A percentile compares a stretch with the other conserved stretches of the same genome.
Evolutionary conservation across 345 rosid species (phyloP).

Genomic region (Boechera retrofracta): DNA sequence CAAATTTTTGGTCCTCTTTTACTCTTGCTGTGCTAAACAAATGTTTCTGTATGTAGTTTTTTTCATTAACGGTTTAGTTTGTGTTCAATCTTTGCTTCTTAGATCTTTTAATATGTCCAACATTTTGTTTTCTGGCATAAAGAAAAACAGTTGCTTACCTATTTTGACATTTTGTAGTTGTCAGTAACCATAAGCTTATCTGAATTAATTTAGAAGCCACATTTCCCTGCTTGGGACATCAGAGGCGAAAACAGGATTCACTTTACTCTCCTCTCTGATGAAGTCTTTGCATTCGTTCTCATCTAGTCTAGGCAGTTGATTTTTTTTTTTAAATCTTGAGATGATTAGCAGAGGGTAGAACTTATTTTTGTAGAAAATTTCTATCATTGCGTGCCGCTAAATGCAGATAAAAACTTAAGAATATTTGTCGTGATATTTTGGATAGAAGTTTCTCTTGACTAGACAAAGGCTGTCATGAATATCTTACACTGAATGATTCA

Average conservation of each 20-base stretch:
- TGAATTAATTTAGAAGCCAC: constrained; percentile 25
- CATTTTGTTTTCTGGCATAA: background rate
- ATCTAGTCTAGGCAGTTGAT: constrained; percentile 9
- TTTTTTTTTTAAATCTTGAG: background rate
- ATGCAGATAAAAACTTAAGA: constrained; percentile 5
- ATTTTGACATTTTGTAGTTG: constrained; percentile 16
- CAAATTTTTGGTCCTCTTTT: constrained; percentile 47
- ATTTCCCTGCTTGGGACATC: constrained; percentile 23
- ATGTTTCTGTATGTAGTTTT: constrained; percentile 5
- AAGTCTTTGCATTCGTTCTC: constrained; percentile 13
- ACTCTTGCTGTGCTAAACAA: constrained; percentile 23
- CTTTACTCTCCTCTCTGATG: background rate
- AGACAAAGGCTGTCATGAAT: background rate
- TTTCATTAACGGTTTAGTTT: constrained; percentile 1
- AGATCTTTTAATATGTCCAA: constrained; percentile 10
- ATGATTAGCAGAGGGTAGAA: constrained; percentile 9
- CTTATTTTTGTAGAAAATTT: constrained; percentile 5
- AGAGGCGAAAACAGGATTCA: constrained; percentile 5
- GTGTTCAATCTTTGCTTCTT: constrained; percentile 7
- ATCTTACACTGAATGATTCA: constrained; percentile 18
- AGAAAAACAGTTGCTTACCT: background rate
- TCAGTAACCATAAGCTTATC: constrained; percentile 29
- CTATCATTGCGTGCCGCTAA: background rate
- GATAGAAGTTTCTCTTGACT: constrained; percentile 19
- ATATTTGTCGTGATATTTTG: constrained; percentile 2